Evolutionary conservation across 1,284 basidiomycete genomes (phyloP), one percentile per base, ranked within the genome.

Genomic region (Fomitopsis palustris): DNA sequence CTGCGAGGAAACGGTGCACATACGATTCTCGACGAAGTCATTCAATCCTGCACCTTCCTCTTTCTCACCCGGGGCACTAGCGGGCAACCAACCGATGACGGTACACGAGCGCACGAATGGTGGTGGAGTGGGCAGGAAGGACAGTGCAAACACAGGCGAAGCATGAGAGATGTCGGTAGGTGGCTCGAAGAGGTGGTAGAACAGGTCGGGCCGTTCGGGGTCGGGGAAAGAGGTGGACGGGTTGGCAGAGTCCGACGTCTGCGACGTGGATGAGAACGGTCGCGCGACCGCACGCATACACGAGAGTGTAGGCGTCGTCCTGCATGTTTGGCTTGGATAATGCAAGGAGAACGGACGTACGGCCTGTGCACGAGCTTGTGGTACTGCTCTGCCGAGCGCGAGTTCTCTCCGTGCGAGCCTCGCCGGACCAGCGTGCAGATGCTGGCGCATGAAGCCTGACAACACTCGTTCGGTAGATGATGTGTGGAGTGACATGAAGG

Each of bases 11-110:
- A 14, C 12, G 9, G 7, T n/a, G n/a, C n/a, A 70, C 85, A 63
- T 67, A 91, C 89, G 65, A 66, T 91, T 91, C 66, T 87, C 82
- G 60, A 72, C 72, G 63, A 91, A 91, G 69, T 90, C 88, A 61
- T 85, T 83, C 62, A 91, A 67, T 4, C 85, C 83, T 2, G 83
- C 81, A 31, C 78, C 69, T 25, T 76, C 77, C 1, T 53, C 57
- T 6, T 70, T 72, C 27, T 47, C 67, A 10, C 61, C 25, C 12
- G 45, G 61, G 1, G 75, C 71, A 42, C 74, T 71, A 4, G 87
- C 87, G 12, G 87, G 87, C 2, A 92, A 71, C 87, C 86, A 91
- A 1, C 89, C 89, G 21, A 91, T 75, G 5, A 91, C 71, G 1
- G 81, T 79, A n/a, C 72, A 70, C 9, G 86, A 85, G 17, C 77